A percentile compares a stretch with the other conserved stretches of the same genome.
Evolutionary conservation across 176 grass and related monocot species (phyloP).

Genomic region (Aegilops umbellulata): DNA sequence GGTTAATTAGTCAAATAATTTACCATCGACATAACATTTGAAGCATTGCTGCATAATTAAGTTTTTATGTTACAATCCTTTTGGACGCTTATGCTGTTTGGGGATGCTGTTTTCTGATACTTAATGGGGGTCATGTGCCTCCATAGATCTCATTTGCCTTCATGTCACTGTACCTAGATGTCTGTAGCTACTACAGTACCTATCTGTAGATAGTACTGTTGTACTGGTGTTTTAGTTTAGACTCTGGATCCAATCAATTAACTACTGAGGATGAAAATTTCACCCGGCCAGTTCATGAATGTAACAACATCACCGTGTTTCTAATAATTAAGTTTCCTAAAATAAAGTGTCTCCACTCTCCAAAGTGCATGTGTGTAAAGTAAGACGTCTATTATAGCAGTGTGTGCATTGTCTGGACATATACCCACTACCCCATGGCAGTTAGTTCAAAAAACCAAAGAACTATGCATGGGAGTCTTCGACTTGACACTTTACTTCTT

Average conservation of each 20-base stretch:
- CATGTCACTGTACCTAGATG: not conserved
- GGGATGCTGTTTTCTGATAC: not conserved
- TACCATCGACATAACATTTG: not conserved
- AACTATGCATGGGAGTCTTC: not conserved
- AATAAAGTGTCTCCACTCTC: not conserved
- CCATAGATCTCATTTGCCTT: constrained; percentile 21
- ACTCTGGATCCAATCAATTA: not conserved
- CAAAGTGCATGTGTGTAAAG: not conserved
- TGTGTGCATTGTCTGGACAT: not conserved
- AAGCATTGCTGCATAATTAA: not conserved
- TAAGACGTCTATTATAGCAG: not conserved
- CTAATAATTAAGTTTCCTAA: not conserved
- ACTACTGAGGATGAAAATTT: not conserved
- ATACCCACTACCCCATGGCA: not conserved
- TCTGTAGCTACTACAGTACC: constrained; percentile 15
- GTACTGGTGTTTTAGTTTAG: not conserved
- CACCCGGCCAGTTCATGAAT: not conserved
- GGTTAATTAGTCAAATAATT: not conserved
- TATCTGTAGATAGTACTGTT: not conserved
- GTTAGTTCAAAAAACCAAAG: not conserved
- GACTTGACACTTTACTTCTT: not conserved
- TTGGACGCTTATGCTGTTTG: not conserved
- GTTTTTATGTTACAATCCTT: not conserved
- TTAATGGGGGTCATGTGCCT: not conserved
- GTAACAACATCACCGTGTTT: not conserved